These are phyloP conservation scores for Nyctanthes arbortristis DNA, from an alignment of 257 asterid species.

Conservation along the genomic window DNA sequence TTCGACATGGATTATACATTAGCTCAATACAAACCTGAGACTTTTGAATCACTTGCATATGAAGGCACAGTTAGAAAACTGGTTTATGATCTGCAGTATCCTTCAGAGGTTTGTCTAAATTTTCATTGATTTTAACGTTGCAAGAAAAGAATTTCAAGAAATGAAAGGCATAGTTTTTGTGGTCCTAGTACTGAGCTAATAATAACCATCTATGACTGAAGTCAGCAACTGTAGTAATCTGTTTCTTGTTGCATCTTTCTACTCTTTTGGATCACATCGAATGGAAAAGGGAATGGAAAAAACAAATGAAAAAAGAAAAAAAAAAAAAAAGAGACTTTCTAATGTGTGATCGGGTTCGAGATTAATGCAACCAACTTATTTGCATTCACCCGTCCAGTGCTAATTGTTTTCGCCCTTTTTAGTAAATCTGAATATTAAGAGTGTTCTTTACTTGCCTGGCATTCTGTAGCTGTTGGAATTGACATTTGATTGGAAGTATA, in stretches of 20 bases:
- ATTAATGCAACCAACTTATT: neutral
- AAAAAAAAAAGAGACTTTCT: neutral
- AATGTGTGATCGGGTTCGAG: neutral
- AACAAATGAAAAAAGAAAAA: neutral
- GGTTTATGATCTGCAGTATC: slow-evolving; percentile 85
- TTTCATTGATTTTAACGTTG: slow-evolving; percentile 5
- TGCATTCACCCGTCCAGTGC: slow-evolving; percentile 3
- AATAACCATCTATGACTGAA: slow-evolving; percentile 3
- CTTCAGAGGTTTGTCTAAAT: slow-evolving; percentile 64
- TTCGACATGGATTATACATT: slow-evolving; percentile 97
- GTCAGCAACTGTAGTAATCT: neutral
- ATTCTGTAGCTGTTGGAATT: slow-evolving; percentile 69
- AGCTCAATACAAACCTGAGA: slow-evolving; percentile 92
- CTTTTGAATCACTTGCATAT: slow-evolving; percentile 59
- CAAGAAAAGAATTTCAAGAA: slow-evolving; percentile 17
- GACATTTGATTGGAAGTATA: slow-evolving; percentile 92
- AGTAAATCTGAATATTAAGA: slow-evolving; percentile 9
- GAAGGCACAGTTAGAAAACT: slow-evolving; percentile 64
- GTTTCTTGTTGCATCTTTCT: neutral
- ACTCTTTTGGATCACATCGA: neutral
- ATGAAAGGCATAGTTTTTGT: slow-evolving; percentile 25
- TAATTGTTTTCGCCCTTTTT: slow-evolving; percentile 11
- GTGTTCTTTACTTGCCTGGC: slow-evolving; percentile 19
- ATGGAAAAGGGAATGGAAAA: neutral
- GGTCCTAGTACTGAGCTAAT: slow-evolving; percentile 2